Conservation (phyloP, 1,139 yeast species). For the Suhomyces maxii region DNA sequence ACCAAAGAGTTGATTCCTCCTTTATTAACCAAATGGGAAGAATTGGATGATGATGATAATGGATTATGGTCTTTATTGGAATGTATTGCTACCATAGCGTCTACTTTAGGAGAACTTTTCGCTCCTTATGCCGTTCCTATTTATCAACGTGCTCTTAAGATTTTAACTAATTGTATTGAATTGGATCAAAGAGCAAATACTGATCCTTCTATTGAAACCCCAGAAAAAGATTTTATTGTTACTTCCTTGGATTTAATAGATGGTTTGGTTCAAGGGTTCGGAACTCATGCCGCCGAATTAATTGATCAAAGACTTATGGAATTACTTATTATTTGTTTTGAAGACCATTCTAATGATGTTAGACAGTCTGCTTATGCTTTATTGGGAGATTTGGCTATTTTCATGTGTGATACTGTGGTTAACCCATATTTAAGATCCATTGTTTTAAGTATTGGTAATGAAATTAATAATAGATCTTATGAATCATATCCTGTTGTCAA, state of each 20-base stretch:
- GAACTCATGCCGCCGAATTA: slow-evolving; percentile 59
- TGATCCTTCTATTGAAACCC: slow-evolving; percentile 70
- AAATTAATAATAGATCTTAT: slow-evolving; percentile 53
- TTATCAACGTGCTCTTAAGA: slow-evolving; percentile 74
- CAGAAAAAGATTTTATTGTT: slow-evolving; percentile 88
- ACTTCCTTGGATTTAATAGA: slow-evolving; percentile 88
- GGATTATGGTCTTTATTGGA: slow-evolving; percentile 91
- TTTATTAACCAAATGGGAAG: slow-evolving; percentile 75
- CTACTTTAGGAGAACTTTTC: slow-evolving; percentile 78
- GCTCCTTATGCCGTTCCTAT: slow-evolving; percentile 90
- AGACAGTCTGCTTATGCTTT: slow-evolving; percentile 91
- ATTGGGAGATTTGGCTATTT: slow-evolving; percentile 81
- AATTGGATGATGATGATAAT: slow-evolving; percentile 69
- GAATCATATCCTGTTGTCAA: slow-evolving; percentile 67
- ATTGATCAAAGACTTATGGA: slow-evolving; percentile 60
- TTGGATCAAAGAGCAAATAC: slow-evolving; percentile 63
- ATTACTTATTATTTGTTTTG: slow-evolving; percentile 67
- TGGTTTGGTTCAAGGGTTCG: slow-evolving; percentile 89
- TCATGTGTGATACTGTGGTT: slow-evolving; percentile 53
- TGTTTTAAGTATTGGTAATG: slow-evolving; percentile 66
- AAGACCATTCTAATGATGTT: slow-evolving; percentile 79
- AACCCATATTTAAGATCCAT: slow-evolving; percentile 58
- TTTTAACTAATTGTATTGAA: slow-evolving; percentile 67
- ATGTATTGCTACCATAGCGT: slow-evolving; percentile 89
- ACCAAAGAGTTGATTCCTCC: slow-evolving; percentile 75